Evolutionary conservation across 1,284 basidiomycete species (phyloP), one percentile per base, ranked within the genome.

Genomic region (Irpex rosettiformis): DNA sequence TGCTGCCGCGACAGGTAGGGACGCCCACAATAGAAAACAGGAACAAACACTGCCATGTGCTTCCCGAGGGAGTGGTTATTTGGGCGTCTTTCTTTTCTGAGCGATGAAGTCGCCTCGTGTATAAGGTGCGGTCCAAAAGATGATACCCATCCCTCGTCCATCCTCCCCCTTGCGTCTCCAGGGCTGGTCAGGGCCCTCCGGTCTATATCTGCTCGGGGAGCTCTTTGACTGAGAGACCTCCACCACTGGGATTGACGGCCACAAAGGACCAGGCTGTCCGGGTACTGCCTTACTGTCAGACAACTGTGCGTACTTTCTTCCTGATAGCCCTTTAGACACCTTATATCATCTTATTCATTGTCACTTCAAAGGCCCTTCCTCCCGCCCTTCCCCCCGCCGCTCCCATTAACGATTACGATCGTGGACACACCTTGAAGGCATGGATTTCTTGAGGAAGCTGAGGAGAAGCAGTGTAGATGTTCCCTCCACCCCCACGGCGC

Each of bases 131-230:
- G 61, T 10, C 25, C 21, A 37, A n/a, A 33, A 57, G 52, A 47
- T 62, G 60, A 60, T 54, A 48, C 55, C 52, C 60, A 60, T 58
- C 56, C 56, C 63, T 62, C 54, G 57, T 53, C 48, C 62, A 59
- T 64, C 49, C 48, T 56, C 56, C 63, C 65, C 62, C 58, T 59
- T 58, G 62, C 58, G 61, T 57, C 56, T 61, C 52, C 42, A 61
- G 58, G 66, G 64, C 60, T 52, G 60, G 66, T 65, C 56, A 66
- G 69, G 69, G 62, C 69, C 69, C 67, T 67, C 58, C 65, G 67
- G 67, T 67, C 66, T 64, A 66, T 68, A 69, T 67, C 68, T 68
- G 69, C 66, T 64, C 68, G 56, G 61, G 53, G 64, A 65, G 66
- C 66, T 63, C 65, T 57, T 18, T 49, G 66, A 65, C 62, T 64